These are phyloP conservation scores for Solanum tacnaense DNA, from an alignment of 257 asterid genomes.

Conservation along the genomic window DNA sequence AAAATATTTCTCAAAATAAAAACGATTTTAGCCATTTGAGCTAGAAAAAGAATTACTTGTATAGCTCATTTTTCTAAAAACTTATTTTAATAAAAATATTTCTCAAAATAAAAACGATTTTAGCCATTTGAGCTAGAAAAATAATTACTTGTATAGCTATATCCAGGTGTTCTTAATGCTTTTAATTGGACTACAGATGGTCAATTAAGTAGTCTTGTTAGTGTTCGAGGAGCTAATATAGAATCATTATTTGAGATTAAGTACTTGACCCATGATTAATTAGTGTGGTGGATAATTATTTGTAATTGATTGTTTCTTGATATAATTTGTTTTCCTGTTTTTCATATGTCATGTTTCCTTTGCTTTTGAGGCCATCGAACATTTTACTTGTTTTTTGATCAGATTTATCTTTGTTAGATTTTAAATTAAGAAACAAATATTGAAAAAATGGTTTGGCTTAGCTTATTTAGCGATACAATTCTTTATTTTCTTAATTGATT, in stretches of 20 bases:
- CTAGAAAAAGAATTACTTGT: not conserved
- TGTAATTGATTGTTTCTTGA: no score
- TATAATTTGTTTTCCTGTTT: no score
- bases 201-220: not conserved
- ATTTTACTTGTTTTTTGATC: not conserved
- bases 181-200: not conserved
- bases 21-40: not conserved
- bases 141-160: not conserved
- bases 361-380: not conserved
- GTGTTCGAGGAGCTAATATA: not conserved
- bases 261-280: not conserved
- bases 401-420: not conserved
- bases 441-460: not conserved
- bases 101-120: no score
- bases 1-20: no score
- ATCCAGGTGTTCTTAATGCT: not conserved
- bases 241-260: not conserved
- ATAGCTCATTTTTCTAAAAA: not conserved
- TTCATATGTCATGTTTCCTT: not conserved
- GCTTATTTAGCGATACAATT: not conserved
- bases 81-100: no score
- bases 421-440: not conserved
- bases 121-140: not conserved
- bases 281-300: not conserved
- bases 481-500: no score